Conservation (phyloP, 352 stramenopile species). For the Globisporangium viniferum region DNA sequence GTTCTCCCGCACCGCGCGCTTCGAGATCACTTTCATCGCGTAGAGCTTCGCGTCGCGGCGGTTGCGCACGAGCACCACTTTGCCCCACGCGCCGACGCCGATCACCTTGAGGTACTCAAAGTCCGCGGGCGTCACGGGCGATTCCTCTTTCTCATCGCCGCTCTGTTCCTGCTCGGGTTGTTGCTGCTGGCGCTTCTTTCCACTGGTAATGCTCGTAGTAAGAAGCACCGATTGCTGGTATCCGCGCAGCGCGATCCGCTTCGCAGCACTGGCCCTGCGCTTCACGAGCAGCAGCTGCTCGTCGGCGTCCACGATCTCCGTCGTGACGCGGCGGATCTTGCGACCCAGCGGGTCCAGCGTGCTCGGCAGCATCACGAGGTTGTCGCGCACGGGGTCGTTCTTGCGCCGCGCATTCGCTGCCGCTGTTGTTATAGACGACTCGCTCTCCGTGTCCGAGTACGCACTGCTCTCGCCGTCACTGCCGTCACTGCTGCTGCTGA, state of each 20-base stretch:
- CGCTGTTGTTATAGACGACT: not conserved
- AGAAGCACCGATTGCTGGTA: slow-evolving; percentile 7
- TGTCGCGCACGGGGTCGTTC: slow-evolving; percentile 16
- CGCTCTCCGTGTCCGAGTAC: slow-evolving; percentile 38
- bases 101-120: slow-evolving; percentile 90
- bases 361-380: slow-evolving; percentile 58
- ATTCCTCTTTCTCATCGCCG: not conserved
- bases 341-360: slow-evolving; percentile 43
- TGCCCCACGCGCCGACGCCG: slow-evolving; percentile 83
- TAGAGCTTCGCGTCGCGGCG: slow-evolving; percentile 52
- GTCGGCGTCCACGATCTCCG: slow-evolving; percentile 39
- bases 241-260: slow-evolving; percentile 82
- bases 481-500: slow-evolving; percentile 10
- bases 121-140: slow-evolving; percentile 41
- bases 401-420: slow-evolving; percentile 3
- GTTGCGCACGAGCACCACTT: slow-evolving; percentile 75
- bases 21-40: slow-evolving; percentile 80
- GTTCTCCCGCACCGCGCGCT: slow-evolving; percentile 47
- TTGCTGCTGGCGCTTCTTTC: not conserved
- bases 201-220: not conserved
- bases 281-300: slow-evolving; percentile 63
- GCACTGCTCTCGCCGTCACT: slow-evolving; percentile 10
- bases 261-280: slow-evolving; percentile 40
- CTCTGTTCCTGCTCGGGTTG: not conserved
- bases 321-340: slow-evolving; percentile 54